Evolutionary conservation across 768 basidiomycete species (phyloP).

Genomic region (Lactarius psammicola): DNA sequence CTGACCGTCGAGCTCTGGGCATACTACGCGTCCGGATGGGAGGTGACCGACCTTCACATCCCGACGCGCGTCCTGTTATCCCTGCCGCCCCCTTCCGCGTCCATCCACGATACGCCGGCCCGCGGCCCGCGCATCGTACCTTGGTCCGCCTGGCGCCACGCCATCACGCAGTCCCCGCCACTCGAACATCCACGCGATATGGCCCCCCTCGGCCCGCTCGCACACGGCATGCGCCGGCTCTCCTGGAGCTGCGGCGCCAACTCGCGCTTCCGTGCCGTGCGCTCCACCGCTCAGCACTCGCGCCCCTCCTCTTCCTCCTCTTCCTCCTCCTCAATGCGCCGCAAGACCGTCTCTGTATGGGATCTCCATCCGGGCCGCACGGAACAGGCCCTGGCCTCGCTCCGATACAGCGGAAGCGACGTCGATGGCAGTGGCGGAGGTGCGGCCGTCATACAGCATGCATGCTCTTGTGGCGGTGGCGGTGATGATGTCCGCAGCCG

Average conservation of each 20-base stretch:
- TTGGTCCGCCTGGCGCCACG: background rate
- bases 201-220: slow-evolving; percentile 7
- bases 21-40: slow-evolving; percentile 3
- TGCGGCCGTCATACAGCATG: background rate
- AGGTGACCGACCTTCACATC: slow-evolving; percentile 10
- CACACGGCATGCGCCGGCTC: slow-evolving; percentile 1
- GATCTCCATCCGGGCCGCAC: slow-evolving; percentile 2
- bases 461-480: background rate
- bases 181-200: background rate
- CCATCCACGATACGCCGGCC: background rate
- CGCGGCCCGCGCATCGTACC: background rate
- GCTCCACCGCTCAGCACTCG: background rate
- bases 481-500: background rate
- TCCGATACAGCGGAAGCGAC: background rate
- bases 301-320: background rate
- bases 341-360: background rate
- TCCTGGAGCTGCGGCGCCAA: slow-evolving; percentile 4
- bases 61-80: background rate
- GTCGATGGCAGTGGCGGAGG: background rate
- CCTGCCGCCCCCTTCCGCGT: background rate
- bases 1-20: slow-evolving; percentile 6
- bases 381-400: background rate
- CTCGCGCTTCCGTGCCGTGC: background rate
- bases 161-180: background rate
- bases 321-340: background rate